A percentile compares a stretch with the other conserved stretches of the same genome.
phyloP scores from a whole-genome alignment of 2,329 filamentous ascomycete species.

The Capronia coronata region DNA sequence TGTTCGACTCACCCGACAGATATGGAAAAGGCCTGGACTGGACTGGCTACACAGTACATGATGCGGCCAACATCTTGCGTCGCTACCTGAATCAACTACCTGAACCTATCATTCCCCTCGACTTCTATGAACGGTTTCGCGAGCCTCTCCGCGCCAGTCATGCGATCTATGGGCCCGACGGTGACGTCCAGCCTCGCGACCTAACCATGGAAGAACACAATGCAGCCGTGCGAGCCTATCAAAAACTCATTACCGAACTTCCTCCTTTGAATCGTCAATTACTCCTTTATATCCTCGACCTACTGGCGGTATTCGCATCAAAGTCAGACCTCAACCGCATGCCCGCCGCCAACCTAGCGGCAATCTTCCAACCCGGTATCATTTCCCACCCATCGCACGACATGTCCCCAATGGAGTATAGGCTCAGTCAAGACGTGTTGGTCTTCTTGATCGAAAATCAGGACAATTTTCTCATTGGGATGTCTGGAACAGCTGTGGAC shows the following conservation, averaged over 20 bases:
- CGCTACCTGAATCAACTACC: conserved; percentile 94
- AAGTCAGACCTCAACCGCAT: conserved; percentile 96
- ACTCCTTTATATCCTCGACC: conserved; percentile 88
- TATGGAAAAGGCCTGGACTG: conserved; percentile 96
- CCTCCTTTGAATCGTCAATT: conserved; percentile 90
- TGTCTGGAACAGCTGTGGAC: conserved; percentile 98
- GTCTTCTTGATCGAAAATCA: conserved; percentile 98
- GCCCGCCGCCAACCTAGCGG: conserved; percentile 87
- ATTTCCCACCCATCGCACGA: conserved; percentile 89
- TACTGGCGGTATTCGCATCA: conserved; percentile 92
- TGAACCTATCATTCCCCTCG: conserved; percentile 90
- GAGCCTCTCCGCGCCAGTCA: conserved; percentile 65
- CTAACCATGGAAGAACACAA: conserved; percentile 56
- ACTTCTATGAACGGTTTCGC: conserved; percentile 87
- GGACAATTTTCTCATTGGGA: conserved; percentile 95
- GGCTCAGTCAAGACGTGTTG: conserved; percentile 89
- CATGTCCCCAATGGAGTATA: conserved; percentile 91
- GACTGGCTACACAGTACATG: conserved; percentile 96
- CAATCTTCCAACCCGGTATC: conserved; percentile 96
- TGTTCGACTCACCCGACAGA: conserved; percentile 89
- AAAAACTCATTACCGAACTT: conserved; percentile 83
- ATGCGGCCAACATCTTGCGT: conserved; percentile 91
- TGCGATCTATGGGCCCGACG: conserved; percentile 64
- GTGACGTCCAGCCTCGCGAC: conserved; percentile 57
- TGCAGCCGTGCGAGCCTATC: conserved; percentile 73